phyloP scores from a whole-genome alignment of 2,329 filamentous ascomycete species.

The Diaporthe sp. region DNA sequence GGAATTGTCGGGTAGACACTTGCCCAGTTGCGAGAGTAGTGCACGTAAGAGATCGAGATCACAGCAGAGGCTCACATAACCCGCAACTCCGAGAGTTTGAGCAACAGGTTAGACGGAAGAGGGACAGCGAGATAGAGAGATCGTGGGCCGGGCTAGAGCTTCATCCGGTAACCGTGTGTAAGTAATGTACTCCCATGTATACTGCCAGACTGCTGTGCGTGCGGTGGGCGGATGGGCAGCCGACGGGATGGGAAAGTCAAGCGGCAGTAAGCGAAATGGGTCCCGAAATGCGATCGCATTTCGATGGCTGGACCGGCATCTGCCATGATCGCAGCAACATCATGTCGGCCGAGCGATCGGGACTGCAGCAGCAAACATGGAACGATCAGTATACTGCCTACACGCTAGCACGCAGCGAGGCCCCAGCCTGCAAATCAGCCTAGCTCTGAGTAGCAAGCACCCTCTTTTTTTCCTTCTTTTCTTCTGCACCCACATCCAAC shows the following conservation, averaged over 20 bases:
- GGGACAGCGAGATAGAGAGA: background rate
- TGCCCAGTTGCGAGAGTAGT: conserved; percentile 25
- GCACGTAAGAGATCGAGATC: conserved; percentile 46
- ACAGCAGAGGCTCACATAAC: background rate
- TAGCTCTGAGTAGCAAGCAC: background rate
- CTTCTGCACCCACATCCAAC: background rate
- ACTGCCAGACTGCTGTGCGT: background rate
- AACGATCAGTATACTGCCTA: background rate
- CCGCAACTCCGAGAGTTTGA: conserved; percentile 15
- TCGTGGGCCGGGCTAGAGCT: conserved; percentile 11
- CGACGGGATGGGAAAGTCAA: conserved; percentile 30
- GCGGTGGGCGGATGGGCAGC: conserved; percentile 22
- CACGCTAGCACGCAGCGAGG: conserved; percentile 7
- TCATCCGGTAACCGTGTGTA: background rate
- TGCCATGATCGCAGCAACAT: conserved; percentile 37
- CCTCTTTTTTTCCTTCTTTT: background rate
- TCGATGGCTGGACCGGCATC: conserved; percentile 24
- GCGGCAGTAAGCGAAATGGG: conserved; percentile 19
- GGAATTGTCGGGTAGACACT: background rate
- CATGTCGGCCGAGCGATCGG: conserved; percentile 39
- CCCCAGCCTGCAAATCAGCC: background rate
- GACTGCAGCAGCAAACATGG: background rate
- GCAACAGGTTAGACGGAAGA: background rate
- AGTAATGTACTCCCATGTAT: background rate
- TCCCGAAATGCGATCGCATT: conserved; percentile 24